These are phyloP conservation scores for Cantharellus cinnabarinus DNA, from an alignment of 768 basidiomycete species.

Conservation along the genomic window DNA sequence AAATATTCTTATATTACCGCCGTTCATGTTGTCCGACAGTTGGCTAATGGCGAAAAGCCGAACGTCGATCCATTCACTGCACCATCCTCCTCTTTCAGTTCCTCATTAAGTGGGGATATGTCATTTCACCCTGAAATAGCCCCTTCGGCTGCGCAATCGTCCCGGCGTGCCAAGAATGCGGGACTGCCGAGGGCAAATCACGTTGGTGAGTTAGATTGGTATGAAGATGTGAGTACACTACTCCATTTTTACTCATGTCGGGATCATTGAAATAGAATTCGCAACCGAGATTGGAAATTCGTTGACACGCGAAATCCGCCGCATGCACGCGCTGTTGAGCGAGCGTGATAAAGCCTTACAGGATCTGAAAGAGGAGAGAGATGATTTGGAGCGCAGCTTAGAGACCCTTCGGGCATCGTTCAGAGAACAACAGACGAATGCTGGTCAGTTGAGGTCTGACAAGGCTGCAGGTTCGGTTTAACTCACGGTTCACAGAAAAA, in stretches of 20 bases:
- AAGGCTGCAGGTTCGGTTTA: background rate
- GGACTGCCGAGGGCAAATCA: constrained; percentile 67
- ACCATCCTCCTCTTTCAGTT: background rate
- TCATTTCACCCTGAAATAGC: constrained; percentile 16
- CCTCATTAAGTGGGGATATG: background rate
- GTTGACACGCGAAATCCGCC: constrained; percentile 73
- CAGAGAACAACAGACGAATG: constrained; percentile 59
- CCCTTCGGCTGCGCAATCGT: constrained; percentile 65
- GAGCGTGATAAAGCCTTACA: constrained; percentile 87
- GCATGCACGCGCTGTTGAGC: constrained; percentile 73
- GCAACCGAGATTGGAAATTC: constrained; percentile 95
- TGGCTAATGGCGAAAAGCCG: background rate
- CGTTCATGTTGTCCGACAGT: background rate
- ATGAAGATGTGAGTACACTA: background rate
- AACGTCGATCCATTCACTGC: background rate
- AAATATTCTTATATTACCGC: too few species aligned
- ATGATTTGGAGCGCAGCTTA: constrained; percentile 61
- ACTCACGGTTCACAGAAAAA: constrained; percentile 35
- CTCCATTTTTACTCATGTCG: constrained; percentile 14
- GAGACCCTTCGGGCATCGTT: constrained; percentile 56
- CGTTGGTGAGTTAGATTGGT: constrained; percentile 38
- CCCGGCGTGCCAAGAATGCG: constrained; percentile 73
- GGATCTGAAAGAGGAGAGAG: constrained; percentile 81
- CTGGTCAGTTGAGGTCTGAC: constrained; percentile 30
- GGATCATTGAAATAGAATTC: constrained; percentile 40